Percentiles rank a stretch among this genome's conserved stretches.
phyloP scores from a whole-genome alignment of 768 basidiomycete species.

The Phaeolepiota aurea region DNA sequence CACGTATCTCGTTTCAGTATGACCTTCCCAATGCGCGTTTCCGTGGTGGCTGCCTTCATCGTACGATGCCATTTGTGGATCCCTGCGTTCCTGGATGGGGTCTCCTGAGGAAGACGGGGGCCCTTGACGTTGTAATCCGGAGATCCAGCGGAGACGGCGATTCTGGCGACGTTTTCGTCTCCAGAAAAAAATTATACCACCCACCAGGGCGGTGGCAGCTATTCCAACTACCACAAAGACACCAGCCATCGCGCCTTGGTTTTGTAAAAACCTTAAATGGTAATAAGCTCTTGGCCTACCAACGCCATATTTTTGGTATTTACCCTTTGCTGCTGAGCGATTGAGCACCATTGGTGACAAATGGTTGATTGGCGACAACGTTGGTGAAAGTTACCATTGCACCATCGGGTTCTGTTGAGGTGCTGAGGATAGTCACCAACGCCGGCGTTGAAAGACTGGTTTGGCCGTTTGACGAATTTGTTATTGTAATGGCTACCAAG shows the following conservation, averaged over 20 bases:
- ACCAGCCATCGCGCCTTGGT: slow-evolving; percentile 63
- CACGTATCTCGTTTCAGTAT: not conserved
- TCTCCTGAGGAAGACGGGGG: slow-evolving; percentile 16
- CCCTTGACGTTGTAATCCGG: slow-evolving; percentile 24
- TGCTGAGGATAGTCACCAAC: slow-evolving; percentile 35
- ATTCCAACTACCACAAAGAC: slow-evolving; percentile 68
- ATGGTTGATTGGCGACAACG: slow-evolving; percentile 42
- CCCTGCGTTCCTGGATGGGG: slow-evolving; percentile 25
- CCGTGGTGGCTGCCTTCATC: not conserved
- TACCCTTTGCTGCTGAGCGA: slow-evolving; percentile 5
- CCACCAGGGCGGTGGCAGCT: slow-evolving; percentile 33
- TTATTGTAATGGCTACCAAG: slow-evolving; percentile 33
- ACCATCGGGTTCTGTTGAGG: slow-evolving; percentile 38
- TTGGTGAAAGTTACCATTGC: slow-evolving; percentile 39
- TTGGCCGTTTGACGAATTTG: slow-evolving; percentile 25
- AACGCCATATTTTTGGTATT: no score
- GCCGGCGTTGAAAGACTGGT: slow-evolving; percentile 33
- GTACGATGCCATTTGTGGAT: slow-evolving; percentile 7
- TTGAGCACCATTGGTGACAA: slow-evolving; percentile 12
- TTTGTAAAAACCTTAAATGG: slow-evolving; percentile 47
- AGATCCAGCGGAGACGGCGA: slow-evolving; percentile 27
- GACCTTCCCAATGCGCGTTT: not conserved
- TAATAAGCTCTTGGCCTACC: no score
- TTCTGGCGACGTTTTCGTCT: slow-evolving; percentile 31
- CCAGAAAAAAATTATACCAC: slow-evolving; percentile 34